Evolutionary conservation across 2,329 filamentous ascomycete species (phyloP).

Genomic region (Eurotiales sp.): DNA sequence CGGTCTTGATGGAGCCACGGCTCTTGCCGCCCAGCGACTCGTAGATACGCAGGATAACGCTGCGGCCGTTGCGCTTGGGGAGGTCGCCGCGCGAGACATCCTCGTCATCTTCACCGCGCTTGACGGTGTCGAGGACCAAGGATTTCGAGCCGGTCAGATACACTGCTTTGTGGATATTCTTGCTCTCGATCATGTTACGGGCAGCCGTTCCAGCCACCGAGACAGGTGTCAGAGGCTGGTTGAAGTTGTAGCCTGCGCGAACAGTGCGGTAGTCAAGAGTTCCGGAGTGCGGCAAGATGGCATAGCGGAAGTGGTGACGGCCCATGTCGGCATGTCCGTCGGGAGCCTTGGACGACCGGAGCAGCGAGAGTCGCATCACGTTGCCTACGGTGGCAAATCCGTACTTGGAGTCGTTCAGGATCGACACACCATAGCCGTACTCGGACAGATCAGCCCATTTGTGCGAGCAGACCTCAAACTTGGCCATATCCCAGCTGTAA

Average conservation of each 20-base stretch:
- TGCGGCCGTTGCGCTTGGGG: slow-evolving; percentile 65
- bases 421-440: slow-evolving; percentile 81
- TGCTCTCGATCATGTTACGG: slow-evolving; percentile 27
- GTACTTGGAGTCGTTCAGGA: slow-evolving; percentile 94
- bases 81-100: slow-evolving; percentile 60
- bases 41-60: slow-evolving; percentile 80
- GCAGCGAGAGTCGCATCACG: slow-evolving; percentile 80
- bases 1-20: slow-evolving; percentile 65
- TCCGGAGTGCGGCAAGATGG: slow-evolving; percentile 80
- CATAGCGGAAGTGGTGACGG: slow-evolving; percentile 79
- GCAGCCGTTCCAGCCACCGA: too few relatives aligned
- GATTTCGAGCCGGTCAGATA: slow-evolving; percentile 63
- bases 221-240: slow-evolving; percentile 65
- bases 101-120: slow-evolving; percentile 85
- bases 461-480: slow-evolving; percentile 95
- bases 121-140: slow-evolving; percentile 81
- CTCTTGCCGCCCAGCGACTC: slow-evolving; percentile 82
- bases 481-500: slow-evolving; percentile 85
- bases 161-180: slow-evolving; percentile 52
- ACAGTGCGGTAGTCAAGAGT: slow-evolving; percentile 69
- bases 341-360: slow-evolving; percentile 85
- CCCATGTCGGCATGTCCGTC: slow-evolving; percentile 96
- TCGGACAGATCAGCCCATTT: slow-evolving; percentile 91
- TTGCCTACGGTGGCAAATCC: slow-evolving; percentile 89
- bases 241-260: slow-evolving; percentile 83